Evolutionary conservation across 345 rosid species (phyloP).

Genomic region (Eucalyptus marginata): DNA sequence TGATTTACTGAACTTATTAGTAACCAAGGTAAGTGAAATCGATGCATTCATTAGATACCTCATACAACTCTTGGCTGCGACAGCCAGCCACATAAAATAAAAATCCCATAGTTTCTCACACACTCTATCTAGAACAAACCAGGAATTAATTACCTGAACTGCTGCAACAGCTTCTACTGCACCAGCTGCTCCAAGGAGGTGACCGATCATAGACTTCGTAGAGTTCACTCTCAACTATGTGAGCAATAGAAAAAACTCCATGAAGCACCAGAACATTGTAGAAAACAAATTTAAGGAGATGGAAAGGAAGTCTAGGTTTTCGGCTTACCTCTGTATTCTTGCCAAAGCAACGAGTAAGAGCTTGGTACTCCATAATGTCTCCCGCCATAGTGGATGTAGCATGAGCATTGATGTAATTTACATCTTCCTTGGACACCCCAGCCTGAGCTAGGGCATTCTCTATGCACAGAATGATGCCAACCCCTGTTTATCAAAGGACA

Average conservation of each 20-base stretch:
- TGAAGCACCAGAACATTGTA: not conserved
- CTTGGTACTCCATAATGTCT: constrained; percentile 72
- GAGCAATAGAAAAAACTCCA: not conserved
- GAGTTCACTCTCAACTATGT: constrained; percentile 70
- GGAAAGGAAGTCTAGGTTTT: not conserved
- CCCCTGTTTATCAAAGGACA: constrained; percentile 28
- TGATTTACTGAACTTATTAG: not conserved
- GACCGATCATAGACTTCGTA: constrained; percentile 94
- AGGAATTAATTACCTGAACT: constrained; percentile 48
- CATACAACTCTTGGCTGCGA: not conserved
- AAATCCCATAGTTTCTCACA: not conserved
- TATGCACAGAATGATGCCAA: constrained; percentile 72
- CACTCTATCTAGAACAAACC: not conserved
- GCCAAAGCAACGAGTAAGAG: constrained; percentile 76
- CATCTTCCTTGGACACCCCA: constrained; percentile 38
- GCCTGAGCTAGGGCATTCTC: constrained; percentile 76
- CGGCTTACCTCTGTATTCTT: constrained; percentile 54
- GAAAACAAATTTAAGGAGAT: not conserved
- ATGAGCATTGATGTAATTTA: constrained; percentile 89
- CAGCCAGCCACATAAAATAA: not conserved
- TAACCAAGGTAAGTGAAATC: not conserved
- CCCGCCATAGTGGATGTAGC: constrained; percentile 92
- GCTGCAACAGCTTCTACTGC: constrained; percentile 87
- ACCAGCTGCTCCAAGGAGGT: constrained; percentile 90
- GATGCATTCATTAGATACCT: not conserved